A percentile compares a stretch with the other conserved stretches of the same genome.
Conservation (phyloP, 75 land plant species). For the Cupressus sempervirens region DNA sequence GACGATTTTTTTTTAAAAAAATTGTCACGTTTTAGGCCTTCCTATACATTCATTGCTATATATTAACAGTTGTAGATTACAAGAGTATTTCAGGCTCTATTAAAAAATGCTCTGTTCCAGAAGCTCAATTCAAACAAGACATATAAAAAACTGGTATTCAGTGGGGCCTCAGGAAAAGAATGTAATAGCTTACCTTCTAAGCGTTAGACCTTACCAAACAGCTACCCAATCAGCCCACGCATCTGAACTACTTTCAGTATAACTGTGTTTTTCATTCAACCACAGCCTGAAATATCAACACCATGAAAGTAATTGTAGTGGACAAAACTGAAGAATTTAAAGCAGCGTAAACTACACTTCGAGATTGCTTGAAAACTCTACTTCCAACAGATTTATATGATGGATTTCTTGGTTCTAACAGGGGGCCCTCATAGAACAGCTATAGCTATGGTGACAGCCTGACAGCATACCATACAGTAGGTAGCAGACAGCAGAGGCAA, state of each 20-base stretch:
- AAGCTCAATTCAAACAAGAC: no score
- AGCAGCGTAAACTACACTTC: neutral
- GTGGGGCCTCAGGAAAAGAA: neutral
- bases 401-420: neutral
- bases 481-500: neutral
- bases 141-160: neutral
- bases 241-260: neutral
- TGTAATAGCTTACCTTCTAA: neutral
- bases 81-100: neutral
- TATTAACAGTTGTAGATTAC: neutral
- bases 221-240: neutral
- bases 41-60: no score
- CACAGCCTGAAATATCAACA: neutral
- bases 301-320: neutral
- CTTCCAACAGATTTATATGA: neutral
- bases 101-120: neutral
- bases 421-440: neutral
- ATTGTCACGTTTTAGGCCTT: neutral
- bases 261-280: neutral
- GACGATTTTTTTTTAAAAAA: neutral
- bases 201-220: neutral
- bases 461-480: constrained; percentile 8
- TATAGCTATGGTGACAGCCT: neutral
- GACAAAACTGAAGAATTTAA: neutral
- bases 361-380: neutral